phyloP scores from a whole-genome alignment of 148 eudicot species.

The Pouteria glomerata region DNA sequence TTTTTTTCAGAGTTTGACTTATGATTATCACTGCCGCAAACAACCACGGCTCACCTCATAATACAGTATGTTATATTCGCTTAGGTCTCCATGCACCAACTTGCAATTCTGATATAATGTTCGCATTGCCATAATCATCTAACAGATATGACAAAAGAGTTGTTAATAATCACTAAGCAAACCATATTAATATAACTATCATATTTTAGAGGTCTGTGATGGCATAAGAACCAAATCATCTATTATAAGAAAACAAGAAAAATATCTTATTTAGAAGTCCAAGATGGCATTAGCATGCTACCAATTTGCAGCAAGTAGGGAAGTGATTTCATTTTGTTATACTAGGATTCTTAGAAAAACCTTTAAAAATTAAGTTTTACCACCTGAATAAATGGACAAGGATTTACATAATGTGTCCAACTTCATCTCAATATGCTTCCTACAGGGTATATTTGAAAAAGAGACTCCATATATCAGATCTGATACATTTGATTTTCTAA shows the following conservation, averaged over 20 bases:
- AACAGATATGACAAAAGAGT: conserved; percentile 2
- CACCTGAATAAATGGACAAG: too few species aligned
- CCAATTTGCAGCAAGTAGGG: background rate
- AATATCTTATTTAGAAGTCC: too few species aligned
- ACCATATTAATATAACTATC: background rate
- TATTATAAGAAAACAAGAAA: too few species aligned
- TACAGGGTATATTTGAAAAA: too few species aligned
- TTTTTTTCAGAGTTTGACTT: background rate
- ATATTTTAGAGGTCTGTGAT: conserved; percentile 3
- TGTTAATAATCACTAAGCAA: background rate
- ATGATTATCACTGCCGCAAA: background rate
- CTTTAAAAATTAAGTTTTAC: background rate
- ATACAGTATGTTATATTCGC: conserved; percentile 89
- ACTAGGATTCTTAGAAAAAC: background rate
- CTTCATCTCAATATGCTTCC: too few species aligned
- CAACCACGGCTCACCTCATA: conserved; percentile 52
- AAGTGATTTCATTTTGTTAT: background rate
- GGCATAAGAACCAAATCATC: background rate
- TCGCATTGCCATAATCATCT: conserved; percentile 85
- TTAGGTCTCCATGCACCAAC: conserved; percentile 95
- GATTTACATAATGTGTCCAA: too few species aligned
- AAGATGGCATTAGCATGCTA: too few species aligned
- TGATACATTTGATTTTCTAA: too few species aligned
- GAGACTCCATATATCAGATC: too few species aligned
- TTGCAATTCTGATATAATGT: conserved; percentile 94